Base-by-base conservation (phyloP, 1,139 yeast genomes). In the Geotrichum restrictum region DNA sequence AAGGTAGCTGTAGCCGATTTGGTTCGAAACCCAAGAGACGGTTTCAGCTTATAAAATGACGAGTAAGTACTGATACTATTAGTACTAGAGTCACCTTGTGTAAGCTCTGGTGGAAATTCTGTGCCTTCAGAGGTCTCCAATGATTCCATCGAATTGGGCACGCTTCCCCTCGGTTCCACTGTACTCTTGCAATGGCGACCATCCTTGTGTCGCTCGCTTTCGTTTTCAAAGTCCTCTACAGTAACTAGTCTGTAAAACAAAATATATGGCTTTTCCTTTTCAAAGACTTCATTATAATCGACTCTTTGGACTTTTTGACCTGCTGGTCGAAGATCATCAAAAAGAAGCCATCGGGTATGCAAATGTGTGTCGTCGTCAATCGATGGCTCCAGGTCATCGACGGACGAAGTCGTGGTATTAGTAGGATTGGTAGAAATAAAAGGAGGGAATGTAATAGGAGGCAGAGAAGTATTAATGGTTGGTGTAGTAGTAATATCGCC, bases 211-310 rank as follows among this genome's bases (percentile, higher is more conserved):
- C 53, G 42, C 22, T 39, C 42, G 3, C 38, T 24, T 21, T 50
- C 51, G 18, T 50, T 49, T 36, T 53, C 52, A 24, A 33, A 52
- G 22, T 54, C 60, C 11, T 58, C 64, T 1, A 65, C 61, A 3
- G 69, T 61, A 3, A 69, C 83, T 65, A 85, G 75, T 52, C 88
- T 73, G 65, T 85, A 85, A 61, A 86, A 86, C 42, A 85, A 66
- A 68, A 85, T 72, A 62, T 85, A 85, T 0, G 95, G 93, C 72
- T 83, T 79, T 63, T 86, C 93, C 1, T 69, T 67, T n/a, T 74
- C 74, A 67, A 85, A 79, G 0, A 82, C 76, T 16, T 81, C 80
- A 48, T 75, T 73, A 62, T 82, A 84, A 0, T 82, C 70, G 22
- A 77, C 79, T 36, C 74, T 79, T 40, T 69, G 74, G 7, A 79